phyloP scores from a whole-genome alignment of 192 early-diverging fungal genomes.

The Pilaira anomala region DNA sequence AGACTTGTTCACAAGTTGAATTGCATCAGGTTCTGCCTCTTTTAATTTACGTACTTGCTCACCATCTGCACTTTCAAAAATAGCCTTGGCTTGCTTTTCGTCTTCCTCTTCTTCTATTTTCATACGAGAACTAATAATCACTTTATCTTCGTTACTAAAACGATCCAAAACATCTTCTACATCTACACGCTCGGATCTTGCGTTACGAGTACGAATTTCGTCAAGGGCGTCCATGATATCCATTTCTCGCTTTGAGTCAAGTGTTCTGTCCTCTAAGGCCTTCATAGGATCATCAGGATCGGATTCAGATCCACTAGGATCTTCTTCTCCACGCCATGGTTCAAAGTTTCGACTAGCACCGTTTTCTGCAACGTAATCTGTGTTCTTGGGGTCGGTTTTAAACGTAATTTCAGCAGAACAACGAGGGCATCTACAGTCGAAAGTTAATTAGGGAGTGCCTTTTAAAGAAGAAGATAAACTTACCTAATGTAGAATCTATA shows the following conservation, averaged over 20 bases:
- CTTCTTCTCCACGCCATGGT: conserved; percentile 73
- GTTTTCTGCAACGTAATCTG: conserved; percentile 91
- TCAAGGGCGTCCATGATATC: conserved; percentile 96
- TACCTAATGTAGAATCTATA: conserved; percentile 70
- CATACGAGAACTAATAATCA: conserved; percentile 25
- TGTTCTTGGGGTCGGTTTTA: conserved; percentile 94
- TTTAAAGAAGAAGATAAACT: too few species aligned
- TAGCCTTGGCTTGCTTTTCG: conserved; percentile 60
- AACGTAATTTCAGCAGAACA: conserved; percentile 97
- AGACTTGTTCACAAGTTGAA: conserved; percentile 30
- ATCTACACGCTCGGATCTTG: conserved; percentile 74
- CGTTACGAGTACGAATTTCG: conserved; percentile 89
- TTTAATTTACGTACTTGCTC: conserved; percentile 57
- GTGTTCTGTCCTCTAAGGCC: conserved; percentile 90
- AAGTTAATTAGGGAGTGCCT: background rate
- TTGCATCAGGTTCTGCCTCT: conserved; percentile 30
- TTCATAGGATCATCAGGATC: conserved; percentile 95
- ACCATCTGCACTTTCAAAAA: conserved; percentile 67
- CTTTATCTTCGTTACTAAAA: conserved; percentile 41
- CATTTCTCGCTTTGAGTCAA: conserved; percentile 95
- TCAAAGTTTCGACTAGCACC: conserved; percentile 95
- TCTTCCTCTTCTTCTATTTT: conserved; percentile 55
- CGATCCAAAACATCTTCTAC: conserved; percentile 60
- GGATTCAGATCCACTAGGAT: conserved; percentile 51
- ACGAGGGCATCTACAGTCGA: conserved; percentile 75